Base-by-base conservation (phyloP, 1,284 basidiomycete genomes). In the Coriolopsis trogii region DNA sequence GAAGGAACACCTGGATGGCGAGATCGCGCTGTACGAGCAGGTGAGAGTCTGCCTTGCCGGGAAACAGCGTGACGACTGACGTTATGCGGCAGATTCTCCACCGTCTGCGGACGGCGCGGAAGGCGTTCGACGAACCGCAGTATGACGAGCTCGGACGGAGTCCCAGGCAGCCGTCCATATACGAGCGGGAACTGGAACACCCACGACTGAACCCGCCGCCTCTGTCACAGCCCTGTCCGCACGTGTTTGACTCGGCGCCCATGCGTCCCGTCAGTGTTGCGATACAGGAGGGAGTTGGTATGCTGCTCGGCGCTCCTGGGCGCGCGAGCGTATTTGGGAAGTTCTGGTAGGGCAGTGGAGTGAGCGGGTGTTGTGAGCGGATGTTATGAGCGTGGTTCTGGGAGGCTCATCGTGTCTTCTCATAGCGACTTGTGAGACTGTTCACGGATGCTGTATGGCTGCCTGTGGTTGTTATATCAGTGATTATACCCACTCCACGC, bases 221-320 rank as follows among this genome's bases (percentile, higher is more conserved):
- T 2, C 70, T 91, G 18, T 73, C 77, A 4, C 86, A 89, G 62
- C 89, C 89, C 2, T 85, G 81, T 51, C 85, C 88, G 13, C 89
- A 91, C 67, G 84, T 89, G 0, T 89, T 80, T 57, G 89, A 91
- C 65, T 82, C 82, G 9, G 78, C 84, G 13, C 84, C 86, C 6
- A 87, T 89, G 82, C 72, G 86, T 18, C 86, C 87, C 3, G 87
- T 90, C 21, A 88, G 84, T 63, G 81, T 81, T 31, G 88, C 85
- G 15, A 82, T 90, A 23, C 83, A 86, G 59, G 83, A 83, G 54
- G 84, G 86, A 6, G 77, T 88, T 26, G 82, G 84, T 6, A 73
- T 87, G 61, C 70, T 89, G 36, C 66, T 87, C 5, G 78, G 83
- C 3, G 57, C 73, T 10, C 62, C 70, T 3, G 73, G 74, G 20